Evolutionary conservation across 768 basidiomycete genomes (phyloP).

Genomic region (Auricularia sp.): DNA sequence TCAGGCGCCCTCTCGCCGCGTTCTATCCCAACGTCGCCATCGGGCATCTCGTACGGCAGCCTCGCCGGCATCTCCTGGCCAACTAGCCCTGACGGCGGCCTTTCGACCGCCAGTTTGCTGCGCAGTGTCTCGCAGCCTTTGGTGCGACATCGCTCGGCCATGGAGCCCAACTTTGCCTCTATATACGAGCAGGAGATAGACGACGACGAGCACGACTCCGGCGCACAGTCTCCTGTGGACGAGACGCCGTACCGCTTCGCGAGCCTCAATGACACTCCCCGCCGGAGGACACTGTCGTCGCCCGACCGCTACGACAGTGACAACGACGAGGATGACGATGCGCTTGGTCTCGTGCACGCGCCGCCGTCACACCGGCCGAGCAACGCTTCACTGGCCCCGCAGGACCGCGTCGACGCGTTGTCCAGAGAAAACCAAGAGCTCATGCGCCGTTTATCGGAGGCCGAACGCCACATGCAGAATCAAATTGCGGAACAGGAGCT

Average conservation of each 20-base stretch:
- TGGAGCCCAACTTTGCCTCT: not conserved
- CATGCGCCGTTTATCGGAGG: constrained; percentile 62
- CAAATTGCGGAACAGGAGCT: constrained; percentile 67
- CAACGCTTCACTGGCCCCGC: constrained; percentile 51
- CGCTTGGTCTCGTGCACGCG: constrained; percentile 12
- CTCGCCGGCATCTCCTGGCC: not conserved
- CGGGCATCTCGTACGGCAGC: not conserved
- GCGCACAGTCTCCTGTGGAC: not conserved
- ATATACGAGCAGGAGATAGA: not conserved
- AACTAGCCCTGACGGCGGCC: not conserved
- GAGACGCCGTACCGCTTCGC: constrained; percentile 34
- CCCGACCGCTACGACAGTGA: constrained; percentile 33
- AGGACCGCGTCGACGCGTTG: constrained; percentile 62
- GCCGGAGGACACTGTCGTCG: constrained; percentile 47
- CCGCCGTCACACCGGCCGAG: constrained; percentile 42
- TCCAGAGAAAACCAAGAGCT: constrained; percentile 67
- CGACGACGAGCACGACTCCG: not conserved
- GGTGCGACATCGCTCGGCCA: not conserved
- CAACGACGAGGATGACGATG: constrained; percentile 34
- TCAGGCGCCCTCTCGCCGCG: not conserved
- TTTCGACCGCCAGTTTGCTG: not conserved
- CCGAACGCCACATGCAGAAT: constrained; percentile 55
- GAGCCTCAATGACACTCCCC: constrained; percentile 23
- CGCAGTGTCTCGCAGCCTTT: not conserved
- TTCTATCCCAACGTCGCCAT: not conserved